Base-by-base conservation (phyloP, 2,329 filamentous ascomycete species). In the Zymoseptoria tritici region DNA sequence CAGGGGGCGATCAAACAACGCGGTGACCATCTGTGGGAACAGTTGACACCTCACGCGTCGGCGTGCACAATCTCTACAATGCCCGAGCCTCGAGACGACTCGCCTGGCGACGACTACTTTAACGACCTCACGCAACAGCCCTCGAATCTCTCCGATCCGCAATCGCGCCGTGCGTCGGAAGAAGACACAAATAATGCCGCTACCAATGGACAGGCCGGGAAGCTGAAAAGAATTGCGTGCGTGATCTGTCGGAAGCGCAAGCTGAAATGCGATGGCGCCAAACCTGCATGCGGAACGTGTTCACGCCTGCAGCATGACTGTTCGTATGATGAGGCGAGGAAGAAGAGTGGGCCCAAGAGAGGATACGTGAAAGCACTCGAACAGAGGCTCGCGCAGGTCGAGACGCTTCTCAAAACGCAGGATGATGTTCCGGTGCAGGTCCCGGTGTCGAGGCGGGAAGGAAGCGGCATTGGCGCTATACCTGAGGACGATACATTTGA, bases 341-440 rank as follows among this genome's bases (percentile, higher is more conserved):
- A 91, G 77, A 96, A 96, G 83, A 96, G 91, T 73, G 52, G 92
- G 2, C 92, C 92, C 2, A 96, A 96, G 79, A 83, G 92, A 72
- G 92, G 92, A 68, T 96, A 97, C 73, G 92, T 96, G 62, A 96
- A 96, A 79, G 88, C 91, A 61, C 77, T 97, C 67, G 94, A 97
- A 76, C 92, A 95, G 73, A 85, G 94, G 73, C 78, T 99, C 71
- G 68, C 67, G 62, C 92, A 97, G 81, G 92, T 97, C 58, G 93
- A 97, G 79, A 94, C 89, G 1, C 78, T 97, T 58, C 79, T 97
- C 62, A 95, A 93, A 77, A 90, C 85, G 5, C 88, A 95, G 52
- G 70, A 72, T 57, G 71, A 72, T 11, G 54, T 49, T 29, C 57
- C 62, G 11, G 54, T 46, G 36, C 36, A 46, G 36, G 36, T n/a